A percentile compares a stretch with the other conserved stretches of the same genome.
phyloP scores from a whole-genome alignment of 805 yeast species.

The Yamadazyma sp. region DNA sequence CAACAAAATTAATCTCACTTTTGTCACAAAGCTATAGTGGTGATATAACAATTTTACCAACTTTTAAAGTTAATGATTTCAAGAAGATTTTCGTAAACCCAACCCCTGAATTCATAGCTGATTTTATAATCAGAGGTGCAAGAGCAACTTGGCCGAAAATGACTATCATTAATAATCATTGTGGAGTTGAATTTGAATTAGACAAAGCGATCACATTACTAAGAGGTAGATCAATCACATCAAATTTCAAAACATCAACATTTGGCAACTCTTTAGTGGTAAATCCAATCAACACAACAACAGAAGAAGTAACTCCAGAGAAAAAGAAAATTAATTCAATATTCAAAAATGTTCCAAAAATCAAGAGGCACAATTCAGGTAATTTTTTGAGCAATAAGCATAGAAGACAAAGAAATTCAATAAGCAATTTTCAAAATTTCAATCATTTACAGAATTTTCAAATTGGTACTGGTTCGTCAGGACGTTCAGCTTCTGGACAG shows the following conservation, averaged over 20 bases:
- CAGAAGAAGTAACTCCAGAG: slow-evolving; percentile 5
- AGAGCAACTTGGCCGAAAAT: slow-evolving; percentile 93
- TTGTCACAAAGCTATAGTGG: slow-evolving; percentile 88
- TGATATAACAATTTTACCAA: slow-evolving; percentile 89
- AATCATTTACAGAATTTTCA: too few species aligned
- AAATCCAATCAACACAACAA: slow-evolving; percentile 7
- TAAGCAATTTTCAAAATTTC: slow-evolving; percentile 11
- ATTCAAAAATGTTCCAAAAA: slow-evolving; percentile 16
- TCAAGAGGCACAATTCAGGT: slow-evolving; percentile 25
- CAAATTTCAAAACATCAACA: slow-evolving; percentile 9
- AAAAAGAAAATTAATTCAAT: slow-evolving; percentile 4
- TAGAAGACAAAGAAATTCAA: slow-evolving; percentile 12
- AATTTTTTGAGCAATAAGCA: slow-evolving; percentile 5
- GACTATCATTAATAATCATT: slow-evolving; percentile 81
- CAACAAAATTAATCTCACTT: slow-evolving; percentile 71
- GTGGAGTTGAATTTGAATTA: slow-evolving; percentile 83
- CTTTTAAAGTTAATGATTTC: slow-evolving; percentile 56
- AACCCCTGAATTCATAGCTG: slow-evolving; percentile 66
- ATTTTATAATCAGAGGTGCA: slow-evolving; percentile 77
- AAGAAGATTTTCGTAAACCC: slow-evolving; percentile 75
- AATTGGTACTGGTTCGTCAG: too few species aligned
- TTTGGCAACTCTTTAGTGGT: slow-evolving; percentile 12
- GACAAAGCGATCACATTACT: slow-evolving; percentile 74
- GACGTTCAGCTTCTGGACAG: too few species aligned
- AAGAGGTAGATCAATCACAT: slow-evolving; percentile 55